phyloP scores from a whole-genome alignment of 352 stramenopile genomes.

The Peronospora belbahrii region DNA sequence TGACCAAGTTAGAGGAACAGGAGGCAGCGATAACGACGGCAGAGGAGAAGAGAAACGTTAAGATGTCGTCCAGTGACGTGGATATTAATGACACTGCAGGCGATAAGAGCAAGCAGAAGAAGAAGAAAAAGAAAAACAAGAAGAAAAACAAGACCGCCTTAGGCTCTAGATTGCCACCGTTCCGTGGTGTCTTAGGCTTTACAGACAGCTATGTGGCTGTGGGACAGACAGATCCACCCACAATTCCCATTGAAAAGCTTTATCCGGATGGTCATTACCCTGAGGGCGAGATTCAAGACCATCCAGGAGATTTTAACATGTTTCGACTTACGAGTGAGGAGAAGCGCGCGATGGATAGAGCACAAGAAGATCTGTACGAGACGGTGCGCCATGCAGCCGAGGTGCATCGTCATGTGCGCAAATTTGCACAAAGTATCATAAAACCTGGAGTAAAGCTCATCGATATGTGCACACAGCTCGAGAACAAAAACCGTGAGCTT shows the following conservation, averaged over 20 bases:
- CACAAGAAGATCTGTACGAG: slow-evolving; percentile 50
- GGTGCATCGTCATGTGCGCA: slow-evolving; percentile 88
- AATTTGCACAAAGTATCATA: slow-evolving; percentile 93
- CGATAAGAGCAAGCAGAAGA: slow-evolving; percentile 28
- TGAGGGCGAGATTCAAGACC: slow-evolving; percentile 89
- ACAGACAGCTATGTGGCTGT: slow-evolving; percentile 91
- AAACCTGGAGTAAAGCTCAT: slow-evolving; percentile 94
- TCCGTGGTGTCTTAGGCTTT: slow-evolving; percentile 78
- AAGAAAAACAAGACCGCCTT: slow-evolving; percentile 33
- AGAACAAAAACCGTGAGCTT: slow-evolving; percentile 95
- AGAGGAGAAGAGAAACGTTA: not conserved
- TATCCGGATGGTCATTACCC: slow-evolving; percentile 71
- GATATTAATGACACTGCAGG: not conserved
- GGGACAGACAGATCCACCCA: slow-evolving; percentile 93
- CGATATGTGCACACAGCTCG: slow-evolving; percentile 93
- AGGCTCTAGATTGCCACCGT: slow-evolving; percentile 49
- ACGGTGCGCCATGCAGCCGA: slow-evolving; percentile 89
- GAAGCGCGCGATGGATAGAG: slow-evolving; percentile 77
- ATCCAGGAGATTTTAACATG: slow-evolving; percentile 91
- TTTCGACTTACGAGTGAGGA: slow-evolving; percentile 83
- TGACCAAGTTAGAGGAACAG: not conserved
- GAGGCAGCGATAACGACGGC: not conserved
- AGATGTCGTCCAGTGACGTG: not conserved
- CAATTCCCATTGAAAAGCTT: slow-evolving; percentile 85
- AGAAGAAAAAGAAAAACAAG: slow-evolving; percentile 76